These are phyloP conservation scores for Rubus idaeus DNA, from an alignment of 306 rosid genomes.

Conservation along the genomic window DNA sequence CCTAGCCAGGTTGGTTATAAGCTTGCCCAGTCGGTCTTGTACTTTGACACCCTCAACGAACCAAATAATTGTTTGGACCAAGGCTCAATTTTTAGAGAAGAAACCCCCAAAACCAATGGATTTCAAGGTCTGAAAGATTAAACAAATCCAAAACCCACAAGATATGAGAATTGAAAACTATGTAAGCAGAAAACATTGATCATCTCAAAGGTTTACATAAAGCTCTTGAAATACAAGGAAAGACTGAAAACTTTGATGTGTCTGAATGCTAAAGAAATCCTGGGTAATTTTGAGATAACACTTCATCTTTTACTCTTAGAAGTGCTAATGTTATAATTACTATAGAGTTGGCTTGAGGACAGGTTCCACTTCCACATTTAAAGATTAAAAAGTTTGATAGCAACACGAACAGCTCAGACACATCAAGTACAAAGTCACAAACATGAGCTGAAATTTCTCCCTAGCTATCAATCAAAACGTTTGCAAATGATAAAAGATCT, in stretches of 20 bases:
- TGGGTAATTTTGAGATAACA: not conserved
- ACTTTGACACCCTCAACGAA: not conserved
- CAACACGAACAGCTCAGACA: not conserved
- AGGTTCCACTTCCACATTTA: not conserved
- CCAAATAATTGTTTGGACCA: not conserved
- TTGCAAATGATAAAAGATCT: not conserved
- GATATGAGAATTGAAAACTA: not conserved
- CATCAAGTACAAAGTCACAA: not conserved
- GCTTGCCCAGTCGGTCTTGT: not conserved
- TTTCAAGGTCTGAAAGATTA: not conserved
- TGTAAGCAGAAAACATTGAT: not conserved
- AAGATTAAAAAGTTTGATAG: not conserved
- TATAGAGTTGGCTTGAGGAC: not conserved
- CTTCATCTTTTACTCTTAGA: not conserved
- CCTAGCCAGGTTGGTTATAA: not conserved
- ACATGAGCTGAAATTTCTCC: not conserved
- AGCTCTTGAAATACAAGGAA: not conserved
- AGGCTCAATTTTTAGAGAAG: not conserved
- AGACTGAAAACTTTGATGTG: not conserved
- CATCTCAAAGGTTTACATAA: not conserved
- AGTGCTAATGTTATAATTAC: not conserved
- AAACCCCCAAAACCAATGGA: not conserved
- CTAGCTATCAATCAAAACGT: not conserved
- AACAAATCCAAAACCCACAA: not conserved
- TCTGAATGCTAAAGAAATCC: not conserved